phyloP scores from a whole-genome alignment of 176 grass and related monocot genomes.

The Avena sativa region DNA sequence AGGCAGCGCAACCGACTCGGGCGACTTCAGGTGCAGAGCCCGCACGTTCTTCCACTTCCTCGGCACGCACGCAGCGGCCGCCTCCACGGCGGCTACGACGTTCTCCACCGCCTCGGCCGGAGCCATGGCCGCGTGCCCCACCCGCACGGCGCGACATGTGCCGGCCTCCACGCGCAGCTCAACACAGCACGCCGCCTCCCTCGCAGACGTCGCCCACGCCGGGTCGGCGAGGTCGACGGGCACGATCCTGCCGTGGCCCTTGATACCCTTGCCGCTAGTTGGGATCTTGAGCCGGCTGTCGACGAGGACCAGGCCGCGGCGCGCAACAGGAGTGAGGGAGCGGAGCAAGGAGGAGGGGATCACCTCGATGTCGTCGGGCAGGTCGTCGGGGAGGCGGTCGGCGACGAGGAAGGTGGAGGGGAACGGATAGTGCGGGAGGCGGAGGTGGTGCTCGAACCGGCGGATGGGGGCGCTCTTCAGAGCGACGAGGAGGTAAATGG shows the following conservation, averaged over 20 bases:
- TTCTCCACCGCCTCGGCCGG: constrained; percentile 50
- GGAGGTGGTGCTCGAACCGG: constrained; percentile 53
- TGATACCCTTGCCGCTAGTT: constrained; percentile 37
- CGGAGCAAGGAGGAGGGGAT: constrained; percentile 51
- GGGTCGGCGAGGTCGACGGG: constrained; percentile 51
- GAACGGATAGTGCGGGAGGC: constrained; percentile 60
- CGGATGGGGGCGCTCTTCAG: constrained; percentile 48
- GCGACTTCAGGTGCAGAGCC: constrained; percentile 61
- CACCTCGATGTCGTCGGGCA: constrained; percentile 48
- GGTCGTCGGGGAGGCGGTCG: constrained; percentile 39
- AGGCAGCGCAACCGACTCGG: constrained; percentile 64
- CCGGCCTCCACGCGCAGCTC: constrained; percentile 52
- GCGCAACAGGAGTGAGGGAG: constrained; percentile 44
- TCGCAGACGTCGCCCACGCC: constrained; percentile 48
- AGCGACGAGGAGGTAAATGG: constrained; percentile 62
- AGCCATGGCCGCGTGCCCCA: constrained; percentile 47
- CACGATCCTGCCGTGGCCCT: constrained; percentile 33
- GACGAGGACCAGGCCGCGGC: constrained; percentile 62
- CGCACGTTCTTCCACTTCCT: constrained; percentile 76
- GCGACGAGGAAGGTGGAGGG: constrained; percentile 50
- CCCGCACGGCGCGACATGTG: constrained; percentile 63
- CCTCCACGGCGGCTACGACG: constrained; percentile 61
- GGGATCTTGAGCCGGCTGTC: constrained; percentile 50
- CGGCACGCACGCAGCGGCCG: constrained; percentile 53
- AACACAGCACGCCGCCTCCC: constrained; percentile 39